phyloP scores from a whole-genome alignment of 2,329 filamentous ascomycete species.

The Diaporthe ampelina region DNA sequence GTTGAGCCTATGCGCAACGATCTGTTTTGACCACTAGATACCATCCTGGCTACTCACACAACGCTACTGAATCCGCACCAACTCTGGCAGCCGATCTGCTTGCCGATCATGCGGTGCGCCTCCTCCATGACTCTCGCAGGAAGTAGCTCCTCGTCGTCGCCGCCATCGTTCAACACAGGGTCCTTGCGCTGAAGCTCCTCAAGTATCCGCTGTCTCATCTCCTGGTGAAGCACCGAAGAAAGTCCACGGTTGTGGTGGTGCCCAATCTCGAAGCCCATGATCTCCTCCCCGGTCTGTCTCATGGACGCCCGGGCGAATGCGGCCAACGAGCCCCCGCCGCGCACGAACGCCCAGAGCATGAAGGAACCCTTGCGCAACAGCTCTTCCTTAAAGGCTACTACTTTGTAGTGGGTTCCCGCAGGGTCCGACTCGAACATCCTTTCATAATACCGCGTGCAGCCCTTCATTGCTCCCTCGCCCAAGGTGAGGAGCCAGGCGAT shows the following conservation, averaged over 20 bases:
- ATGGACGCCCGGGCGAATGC: slow-evolving; percentile 1
- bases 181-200: not conserved
- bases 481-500: slow-evolving; percentile 30
- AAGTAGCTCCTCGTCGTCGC: not conserved
- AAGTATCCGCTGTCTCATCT: slow-evolving; percentile 31
- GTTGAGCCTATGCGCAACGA: too few species aligned
- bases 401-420: slow-evolving; percentile 24
- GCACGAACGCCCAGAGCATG: slow-evolving; percentile 38
- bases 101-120: slow-evolving; percentile 29
- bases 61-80: slow-evolving; percentile 36
- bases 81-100: slow-evolving; percentile 30
- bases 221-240: slow-evolving; percentile 32
- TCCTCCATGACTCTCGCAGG: slow-evolving; percentile 11
- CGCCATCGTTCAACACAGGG: not conserved
- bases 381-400: slow-evolving; percentile 39
- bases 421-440: slow-evolving; percentile 28
- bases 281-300: slow-evolving; percentile 14
- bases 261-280: slow-evolving; percentile 27
- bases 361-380: slow-evolving; percentile 36
- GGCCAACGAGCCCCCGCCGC: slow-evolving; percentile 21
- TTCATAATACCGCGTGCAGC: slow-evolving; percentile 30
- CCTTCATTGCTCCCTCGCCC: slow-evolving; percentile 23
- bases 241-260: slow-evolving; percentile 12
- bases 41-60: too few species aligned
- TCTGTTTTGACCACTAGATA: not conserved